Evolutionary conservation across 1,139 yeast genomes (phyloP), one percentile per base, ranked within the genome.

Genomic region (Candida sanyaensis): DNA sequence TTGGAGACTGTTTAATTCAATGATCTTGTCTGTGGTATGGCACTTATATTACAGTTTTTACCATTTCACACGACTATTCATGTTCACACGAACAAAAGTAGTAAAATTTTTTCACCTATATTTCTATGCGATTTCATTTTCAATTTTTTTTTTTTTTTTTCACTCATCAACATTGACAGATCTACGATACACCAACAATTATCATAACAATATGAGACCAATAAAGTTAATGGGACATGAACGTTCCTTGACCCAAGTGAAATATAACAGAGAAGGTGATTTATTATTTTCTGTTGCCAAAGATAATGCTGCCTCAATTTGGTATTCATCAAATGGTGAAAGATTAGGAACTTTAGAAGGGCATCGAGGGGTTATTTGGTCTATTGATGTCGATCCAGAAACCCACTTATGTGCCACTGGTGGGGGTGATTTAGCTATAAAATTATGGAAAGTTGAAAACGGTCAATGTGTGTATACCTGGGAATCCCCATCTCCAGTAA

Each of bases 251-350:
- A 88, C 96, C 45, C 96, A 92, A 78, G 93, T 93, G 58, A 92
- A 88, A 66, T 93, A 85, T 75, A 93, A 92, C 79, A 80, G 84
- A 57, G 98, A 95, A 63, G 99, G 99, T 44, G 99, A 95, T 68
- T 74, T 95, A 59, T 80, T 95, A 53, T 88, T 95, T 68, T 85
- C 97, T 9, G 93, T 90, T 40, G 92, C 97, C 60, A 91, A 95
- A 70, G 99, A 92, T 80, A 81, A 81, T 61, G 66, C 76, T 43
- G 95, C 93, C n/a, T 85, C 91, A 48, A 87, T 92, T 54, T 95
- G 98, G 98, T 93, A 81, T 69, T 83, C 97, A 27, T 86, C 88
- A 56, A 93, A 92, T 66, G 99, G 99, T 60, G 99, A 95, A 73
- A 84, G 99, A 70, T 73, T 95, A 52, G 99, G 99, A 45, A 93